Percentiles rank a stretch among this genome's conserved stretches.
Conservation (phyloP, 768 basidiomycete species). For the Trametes elegans region DNA sequence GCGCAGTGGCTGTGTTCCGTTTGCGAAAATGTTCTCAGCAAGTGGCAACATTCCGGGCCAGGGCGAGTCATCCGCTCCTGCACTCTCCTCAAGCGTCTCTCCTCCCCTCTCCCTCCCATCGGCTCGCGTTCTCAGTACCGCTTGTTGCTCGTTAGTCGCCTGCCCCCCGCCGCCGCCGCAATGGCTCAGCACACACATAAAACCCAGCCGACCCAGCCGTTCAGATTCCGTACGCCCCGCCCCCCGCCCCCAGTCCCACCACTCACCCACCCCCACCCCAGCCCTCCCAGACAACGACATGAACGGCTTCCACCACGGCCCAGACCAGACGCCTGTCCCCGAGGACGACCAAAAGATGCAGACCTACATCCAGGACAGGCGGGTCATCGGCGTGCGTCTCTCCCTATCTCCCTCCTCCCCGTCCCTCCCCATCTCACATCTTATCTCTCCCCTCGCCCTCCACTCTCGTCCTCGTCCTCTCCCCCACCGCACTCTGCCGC, state of each 20-base stretch:
- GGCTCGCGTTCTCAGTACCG: background rate
- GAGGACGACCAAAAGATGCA: conserved; percentile 63
- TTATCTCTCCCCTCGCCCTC: conserved; percentile 4
- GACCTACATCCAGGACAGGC: conserved; percentile 76
- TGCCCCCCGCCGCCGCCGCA: background rate
- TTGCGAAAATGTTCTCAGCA: background rate
- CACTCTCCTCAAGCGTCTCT: background rate
- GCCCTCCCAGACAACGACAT: conserved; percentile 36
- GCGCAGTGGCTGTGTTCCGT: background rate
- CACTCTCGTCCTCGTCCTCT: conserved; percentile 3
- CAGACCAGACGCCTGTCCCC: conserved; percentile 53
- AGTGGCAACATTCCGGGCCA: background rate
- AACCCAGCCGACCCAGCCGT: conserved; percentile 20
- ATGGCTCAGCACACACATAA: conserved; percentile 15
- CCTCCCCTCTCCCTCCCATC: background rate
- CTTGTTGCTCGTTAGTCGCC: background rate
- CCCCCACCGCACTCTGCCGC: conserved; percentile 5
- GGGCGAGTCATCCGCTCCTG: background rate
- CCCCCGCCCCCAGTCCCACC: conserved; percentile 9
- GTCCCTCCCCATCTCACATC: conserved; percentile 1
- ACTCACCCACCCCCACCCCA: conserved; percentile 26
- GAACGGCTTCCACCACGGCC: conserved; percentile 28
- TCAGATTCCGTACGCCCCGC: conserved; percentile 37
- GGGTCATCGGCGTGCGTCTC: conserved; percentile 70
- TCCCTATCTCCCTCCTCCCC: background rate